These are phyloP conservation scores for Vanilla planifolia DNA, from an alignment of 106 monocot genomes.

Conservation along the genomic window DNA sequence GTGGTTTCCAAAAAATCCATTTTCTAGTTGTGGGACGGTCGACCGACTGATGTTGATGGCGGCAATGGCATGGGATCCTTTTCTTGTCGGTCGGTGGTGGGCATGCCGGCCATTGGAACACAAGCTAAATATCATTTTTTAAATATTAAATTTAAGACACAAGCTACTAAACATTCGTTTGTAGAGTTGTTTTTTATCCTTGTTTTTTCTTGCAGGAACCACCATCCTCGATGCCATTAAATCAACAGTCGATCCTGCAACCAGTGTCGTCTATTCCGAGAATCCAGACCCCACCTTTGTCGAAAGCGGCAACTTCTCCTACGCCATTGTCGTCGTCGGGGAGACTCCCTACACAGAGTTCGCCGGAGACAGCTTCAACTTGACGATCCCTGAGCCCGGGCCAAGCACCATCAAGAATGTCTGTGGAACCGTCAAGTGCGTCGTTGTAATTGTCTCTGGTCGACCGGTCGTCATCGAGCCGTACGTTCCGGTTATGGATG, in stretches of 20 bases:
- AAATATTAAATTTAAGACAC: too few species aligned
- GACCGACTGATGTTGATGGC: too few species aligned
- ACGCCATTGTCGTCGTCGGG: constrained; percentile 58
- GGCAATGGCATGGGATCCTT: too few species aligned
- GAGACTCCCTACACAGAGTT: constrained; percentile 50
- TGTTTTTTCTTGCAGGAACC: constrained; percentile 29
- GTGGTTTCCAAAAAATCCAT: too few species aligned
- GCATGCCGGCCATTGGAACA: too few species aligned
- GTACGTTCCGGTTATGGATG: constrained; percentile 24
- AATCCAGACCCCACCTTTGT: constrained; percentile 29
- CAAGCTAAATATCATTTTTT: too few species aligned
- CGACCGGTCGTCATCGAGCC: constrained; percentile 50
- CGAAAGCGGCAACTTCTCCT: constrained; percentile 23
- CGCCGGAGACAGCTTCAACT: constrained; percentile 34
- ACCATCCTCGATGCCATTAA: constrained; percentile 56
- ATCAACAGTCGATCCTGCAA: constrained; percentile 40
- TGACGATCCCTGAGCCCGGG: constrained; percentile 35
- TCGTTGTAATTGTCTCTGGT: constrained; percentile 41
- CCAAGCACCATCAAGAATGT: constrained; percentile 34
- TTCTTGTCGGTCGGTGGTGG: too few species aligned
- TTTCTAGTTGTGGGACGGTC: too few species aligned
- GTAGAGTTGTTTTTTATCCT: background rate
- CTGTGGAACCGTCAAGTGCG: constrained; percentile 32
- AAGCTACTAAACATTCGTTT: too few species aligned
- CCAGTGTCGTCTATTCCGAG: constrained; percentile 48